Evolutionary conservation across 139 green algal genomes (phyloP).

Genomic region (Zygnema cylindricum): DNA sequence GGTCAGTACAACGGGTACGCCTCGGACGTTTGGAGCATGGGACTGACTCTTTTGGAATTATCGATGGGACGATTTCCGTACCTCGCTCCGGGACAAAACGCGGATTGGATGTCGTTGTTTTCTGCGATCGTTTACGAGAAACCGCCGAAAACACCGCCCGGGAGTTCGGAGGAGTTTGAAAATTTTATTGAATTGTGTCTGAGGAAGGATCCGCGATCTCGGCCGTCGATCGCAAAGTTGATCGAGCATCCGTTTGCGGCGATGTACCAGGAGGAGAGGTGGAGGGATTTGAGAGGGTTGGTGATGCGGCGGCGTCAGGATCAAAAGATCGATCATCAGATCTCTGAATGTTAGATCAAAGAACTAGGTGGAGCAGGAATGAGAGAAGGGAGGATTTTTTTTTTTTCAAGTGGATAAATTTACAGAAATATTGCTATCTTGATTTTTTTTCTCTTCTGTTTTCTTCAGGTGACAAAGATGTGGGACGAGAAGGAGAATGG

Average conservation of each 20-base stretch:
- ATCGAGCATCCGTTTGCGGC: constrained; percentile 57
- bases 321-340: too few relatives aligned
- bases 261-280: constrained; percentile 15
- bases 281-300: constrained; percentile 22
- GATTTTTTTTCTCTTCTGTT: too few relatives aligned
- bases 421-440: too few relatives aligned
- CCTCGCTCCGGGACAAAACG: constrained; percentile 4
- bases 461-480: too few relatives aligned
- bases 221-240: constrained; percentile 43
- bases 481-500: too few relatives aligned
- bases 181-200: constrained; percentile 58
- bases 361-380: too few relatives aligned
- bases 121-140: constrained; percentile 45
- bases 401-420: too few relatives aligned
- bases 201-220: constrained; percentile 55
- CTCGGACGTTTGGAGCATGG: constrained; percentile 53
- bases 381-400: too few relatives aligned
- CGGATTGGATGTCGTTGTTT: constrained; percentile 50
- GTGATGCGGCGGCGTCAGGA: too few relatives aligned
- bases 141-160: constrained; percentile 15
- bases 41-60: constrained; percentile 55
- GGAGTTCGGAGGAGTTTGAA: constrained; percentile 54
- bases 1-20: constrained; percentile 45
- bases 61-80: constrained; percentile 58
- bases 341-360: too few relatives aligned